Percentiles rank a stretch among this genome's conserved stretches.
Evolutionary conservation across 1,284 basidiomycete genomes (phyloP).

Genomic region (Austroboletus rostrupii): DNA sequence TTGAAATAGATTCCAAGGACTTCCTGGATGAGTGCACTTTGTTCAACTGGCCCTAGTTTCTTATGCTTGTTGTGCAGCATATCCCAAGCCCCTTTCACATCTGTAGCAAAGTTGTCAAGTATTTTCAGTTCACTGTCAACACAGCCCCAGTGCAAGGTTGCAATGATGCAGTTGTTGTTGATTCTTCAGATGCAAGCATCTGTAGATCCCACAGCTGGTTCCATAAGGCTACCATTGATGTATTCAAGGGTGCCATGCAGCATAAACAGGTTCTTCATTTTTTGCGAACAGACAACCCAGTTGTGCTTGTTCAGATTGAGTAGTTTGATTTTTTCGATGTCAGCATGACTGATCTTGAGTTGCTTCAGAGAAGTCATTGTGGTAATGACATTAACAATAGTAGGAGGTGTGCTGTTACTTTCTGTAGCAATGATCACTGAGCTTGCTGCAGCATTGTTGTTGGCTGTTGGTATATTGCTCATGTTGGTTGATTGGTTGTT

Average conservation of each 20-base stretch:
- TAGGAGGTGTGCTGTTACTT: background rate
- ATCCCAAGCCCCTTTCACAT: background rate
- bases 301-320: background rate
- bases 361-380: background rate
- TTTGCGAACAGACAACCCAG: background rate
- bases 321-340: background rate
- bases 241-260: background rate
- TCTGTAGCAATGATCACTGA: background rate
- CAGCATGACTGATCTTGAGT: background rate
- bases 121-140: background rate
- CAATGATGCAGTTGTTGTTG: background rate
- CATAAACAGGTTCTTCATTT: background rate
- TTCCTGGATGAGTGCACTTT: background rate
- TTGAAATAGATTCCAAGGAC: background rate
- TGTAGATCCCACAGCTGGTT: background rate
- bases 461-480: background rate
- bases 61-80: background rate
- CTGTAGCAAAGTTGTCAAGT: background rate
- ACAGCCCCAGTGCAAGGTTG: background rate
- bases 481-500: background rate
- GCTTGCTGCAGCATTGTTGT: background rate
- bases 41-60: background rate
- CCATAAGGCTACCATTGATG: background rate
- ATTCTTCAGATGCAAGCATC: background rate
- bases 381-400: background rate